Evolutionary conservation across 208 protist genomes (phyloP), one percentile per base, ranked within the genome.

Genomic region (Leishmania arabica): DNA sequence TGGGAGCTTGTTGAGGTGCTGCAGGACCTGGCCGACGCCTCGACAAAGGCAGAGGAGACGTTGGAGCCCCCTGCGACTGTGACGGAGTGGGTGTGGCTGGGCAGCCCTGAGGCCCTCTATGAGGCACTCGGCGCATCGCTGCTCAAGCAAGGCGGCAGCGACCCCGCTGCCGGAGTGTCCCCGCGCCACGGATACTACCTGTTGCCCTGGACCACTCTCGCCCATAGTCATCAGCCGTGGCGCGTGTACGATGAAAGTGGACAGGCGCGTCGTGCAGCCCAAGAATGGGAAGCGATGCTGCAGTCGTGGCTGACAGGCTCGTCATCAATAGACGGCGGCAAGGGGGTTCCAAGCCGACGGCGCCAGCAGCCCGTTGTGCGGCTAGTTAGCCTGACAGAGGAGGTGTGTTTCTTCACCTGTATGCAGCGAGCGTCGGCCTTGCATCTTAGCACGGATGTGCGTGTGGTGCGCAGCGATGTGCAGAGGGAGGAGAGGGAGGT

Each of bases 191-290:
- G 49, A 54, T 68, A 64, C 56, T 90, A 90, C 42, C 83, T 97
- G 19, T 81, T 97, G 53, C 95, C 95, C 56, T 97, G 92, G 91
- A 92, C 84, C 15, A 93, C 93, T 21, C 74, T 94, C 40, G 92
- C 91, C 13, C 62, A 80, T 24, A 89, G 87, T 49, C 88, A 89
- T 45, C 91, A 95, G 75, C 90, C 88, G 8, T 75, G 94, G 31
- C 88, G 93, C 27, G 72, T 97, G n/a, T 97, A 97, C 74, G 95
- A 97, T 81, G 95, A 97, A 80, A 91, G 93, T 72, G 88, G 88
- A 8, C 86, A 93, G 68, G 92, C 91, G 42, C 79, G 75, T 27
- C 45, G 80, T 51, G 88, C 86, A 1, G 89, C 89, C 5, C 74
- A 75, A 1, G 64, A 77, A 47, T 97, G 92, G 84, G 91, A 89